phyloP scores from a whole-genome alignment of 225 moss, liverwort and hornwort genomes.

The Marchantia paleacea region DNA sequence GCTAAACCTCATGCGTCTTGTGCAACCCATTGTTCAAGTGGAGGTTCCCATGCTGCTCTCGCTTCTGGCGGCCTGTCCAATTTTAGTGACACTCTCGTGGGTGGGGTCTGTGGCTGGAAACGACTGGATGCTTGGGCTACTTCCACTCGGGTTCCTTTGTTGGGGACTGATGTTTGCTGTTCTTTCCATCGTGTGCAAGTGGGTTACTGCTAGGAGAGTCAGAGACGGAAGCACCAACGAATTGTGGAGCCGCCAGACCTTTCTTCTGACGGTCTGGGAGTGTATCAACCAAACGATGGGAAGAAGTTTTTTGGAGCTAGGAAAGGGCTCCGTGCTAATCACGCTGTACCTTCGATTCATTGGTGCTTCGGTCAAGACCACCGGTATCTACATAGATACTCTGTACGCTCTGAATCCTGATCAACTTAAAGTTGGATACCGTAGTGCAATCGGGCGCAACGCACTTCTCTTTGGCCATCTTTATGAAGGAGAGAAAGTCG shows the following conservation, averaged over 20 bases:
- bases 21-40: slow-evolving; percentile 36
- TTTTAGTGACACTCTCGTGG: slow-evolving; percentile 18
- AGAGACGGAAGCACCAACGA: slow-evolving; percentile 29
- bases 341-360: slow-evolving; percentile 28
- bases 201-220: slow-evolving; percentile 33
- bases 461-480: slow-evolving; percentile 46
- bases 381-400: slow-evolving; percentile 28
- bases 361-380: slow-evolving; percentile 30
- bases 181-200: slow-evolving; percentile 26
- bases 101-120: slow-evolving; percentile 18
- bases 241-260: slow-evolving; percentile 31
- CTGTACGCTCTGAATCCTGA: slow-evolving; percentile 39
- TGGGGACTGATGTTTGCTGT: slow-evolving; percentile 26
- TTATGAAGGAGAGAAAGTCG: slow-evolving; percentile 36
- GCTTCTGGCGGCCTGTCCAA: slow-evolving; percentile 25
- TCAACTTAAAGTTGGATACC: slow-evolving; percentile 33
- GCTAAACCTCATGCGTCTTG: slow-evolving; percentile 12
- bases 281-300: slow-evolving; percentile 30
- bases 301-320: slow-evolving; percentile 31
- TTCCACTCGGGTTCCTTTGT: slow-evolving; percentile 30
- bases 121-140: slow-evolving; percentile 26
- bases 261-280: slow-evolving; percentile 38
- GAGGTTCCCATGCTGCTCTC: slow-evolving; percentile 14
- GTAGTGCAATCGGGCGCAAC: slow-evolving; percentile 34
- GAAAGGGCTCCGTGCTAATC: slow-evolving; percentile 24